Conservation (phyloP, 345 rosid genomes). For the Conringia planisiliqua region DNA sequence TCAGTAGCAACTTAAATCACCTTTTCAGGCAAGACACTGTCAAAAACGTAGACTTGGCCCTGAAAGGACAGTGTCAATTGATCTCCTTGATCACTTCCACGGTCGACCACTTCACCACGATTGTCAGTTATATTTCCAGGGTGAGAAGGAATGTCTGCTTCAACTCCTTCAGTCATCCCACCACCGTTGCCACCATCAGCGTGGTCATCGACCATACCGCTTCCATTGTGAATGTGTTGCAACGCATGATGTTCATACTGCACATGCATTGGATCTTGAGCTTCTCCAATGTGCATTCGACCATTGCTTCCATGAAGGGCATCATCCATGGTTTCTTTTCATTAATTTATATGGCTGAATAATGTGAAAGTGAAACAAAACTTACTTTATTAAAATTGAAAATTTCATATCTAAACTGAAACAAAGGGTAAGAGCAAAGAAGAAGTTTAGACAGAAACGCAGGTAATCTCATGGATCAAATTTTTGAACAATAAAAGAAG, state of each 20-base stretch:
- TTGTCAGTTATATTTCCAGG: slow-evolving; percentile 45
- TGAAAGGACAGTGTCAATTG: slow-evolving; percentile 72
- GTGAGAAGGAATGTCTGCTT: slow-evolving; percentile 50
- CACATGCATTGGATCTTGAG: slow-evolving; percentile 41
- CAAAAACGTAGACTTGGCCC: slow-evolving; percentile 78
- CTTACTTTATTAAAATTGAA: neutral
- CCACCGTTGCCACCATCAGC: slow-evolving; percentile 38
- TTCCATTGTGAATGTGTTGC: slow-evolving; percentile 44
- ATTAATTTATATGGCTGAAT: slow-evolving; percentile 1
- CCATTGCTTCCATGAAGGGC: slow-evolving; percentile 41
- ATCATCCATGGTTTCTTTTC: slow-evolving; percentile 43
- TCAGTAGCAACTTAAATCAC: slow-evolving; percentile 22
- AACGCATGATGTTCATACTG: slow-evolving; percentile 44
- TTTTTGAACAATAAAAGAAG: neutral
- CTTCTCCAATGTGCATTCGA: slow-evolving; percentile 43
- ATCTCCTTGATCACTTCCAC: slow-evolving; percentile 46
- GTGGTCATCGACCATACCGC: slow-evolving; percentile 38
- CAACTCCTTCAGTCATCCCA: slow-evolving; percentile 35
- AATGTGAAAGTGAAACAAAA: neutral
- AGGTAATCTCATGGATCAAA: neutral
- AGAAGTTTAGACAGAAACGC: neutral
- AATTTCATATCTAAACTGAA: neutral
- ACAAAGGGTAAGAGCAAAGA: neutral
- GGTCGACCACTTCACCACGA: slow-evolving; percentile 41
- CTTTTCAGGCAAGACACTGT: slow-evolving; percentile 66